Evolutionary conservation across 495 filamentous ascomycete genomes (phyloP).

Genomic region (Glonium stellatum): DNA sequence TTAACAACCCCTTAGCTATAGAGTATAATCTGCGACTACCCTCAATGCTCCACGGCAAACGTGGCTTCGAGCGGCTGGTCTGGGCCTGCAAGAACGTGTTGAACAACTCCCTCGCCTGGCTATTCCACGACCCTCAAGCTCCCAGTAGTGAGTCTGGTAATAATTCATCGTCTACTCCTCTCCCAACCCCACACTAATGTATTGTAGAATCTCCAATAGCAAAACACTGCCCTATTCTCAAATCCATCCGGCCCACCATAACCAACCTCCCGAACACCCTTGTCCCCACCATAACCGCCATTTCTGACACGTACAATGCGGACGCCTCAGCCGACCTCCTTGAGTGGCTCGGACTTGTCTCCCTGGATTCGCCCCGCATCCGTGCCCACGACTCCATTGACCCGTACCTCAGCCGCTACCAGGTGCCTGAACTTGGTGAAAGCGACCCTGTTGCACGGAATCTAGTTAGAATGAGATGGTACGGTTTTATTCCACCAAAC

Average conservation of each 20-base stretch:
- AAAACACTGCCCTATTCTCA: constrained; percentile 13
- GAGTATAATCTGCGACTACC: constrained; percentile 72
- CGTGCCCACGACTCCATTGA: constrained; percentile 62
- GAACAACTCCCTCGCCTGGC: constrained; percentile 63
- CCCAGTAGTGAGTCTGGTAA: constrained; percentile 2
- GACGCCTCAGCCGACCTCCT: constrained; percentile 41
- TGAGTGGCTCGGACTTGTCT: constrained; percentile 78
- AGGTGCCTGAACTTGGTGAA: constrained; percentile 44
- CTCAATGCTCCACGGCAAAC: constrained; percentile 85
- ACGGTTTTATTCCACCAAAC: constrained; percentile 31
- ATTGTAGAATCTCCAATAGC: constrained; percentile 13
- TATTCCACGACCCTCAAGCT: constrained; percentile 63
- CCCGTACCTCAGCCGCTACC: constrained; percentile 74
- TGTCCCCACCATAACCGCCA: neutral
- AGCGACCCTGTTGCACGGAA: constrained; percentile 1
- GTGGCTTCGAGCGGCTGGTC: constrained; percentile 76
- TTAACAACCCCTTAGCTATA: constrained; percentile 49
- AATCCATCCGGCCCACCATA: constrained; percentile 2
- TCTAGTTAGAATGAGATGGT: constrained; percentile 32
- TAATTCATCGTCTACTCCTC: neutral
- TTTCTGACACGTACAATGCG: constrained; percentile 13
- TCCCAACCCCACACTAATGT: neutral
- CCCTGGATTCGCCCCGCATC: constrained; percentile 67
- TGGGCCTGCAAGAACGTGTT: constrained; percentile 83
- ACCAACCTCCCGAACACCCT: constrained; percentile 3